Evolutionary conservation across 345 rosid genomes (phyloP).

Genomic region (Rhizophora mangle): DNA sequence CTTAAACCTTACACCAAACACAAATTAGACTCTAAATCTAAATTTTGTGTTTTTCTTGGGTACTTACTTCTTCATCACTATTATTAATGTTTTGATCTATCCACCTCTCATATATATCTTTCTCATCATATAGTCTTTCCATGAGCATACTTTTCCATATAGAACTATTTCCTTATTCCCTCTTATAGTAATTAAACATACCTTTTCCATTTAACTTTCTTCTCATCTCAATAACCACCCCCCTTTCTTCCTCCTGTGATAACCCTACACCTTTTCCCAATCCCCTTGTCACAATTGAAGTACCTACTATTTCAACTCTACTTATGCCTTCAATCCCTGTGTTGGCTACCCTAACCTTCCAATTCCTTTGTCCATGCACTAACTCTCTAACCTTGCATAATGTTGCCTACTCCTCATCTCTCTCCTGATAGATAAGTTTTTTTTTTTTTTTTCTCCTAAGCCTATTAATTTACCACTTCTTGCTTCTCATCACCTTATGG

Average conservation of each 20-base stretch:
- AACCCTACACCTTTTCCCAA: background rate
- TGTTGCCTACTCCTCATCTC: no score
- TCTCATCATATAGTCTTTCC: slow-evolving; percentile 1
- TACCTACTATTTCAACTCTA: no score
- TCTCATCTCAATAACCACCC: no score
- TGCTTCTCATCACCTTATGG: background rate
- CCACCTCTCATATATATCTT: background rate
- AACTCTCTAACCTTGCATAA: no score
- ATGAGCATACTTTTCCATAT: background rate
- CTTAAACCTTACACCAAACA: background rate
- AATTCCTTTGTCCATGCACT: no score
- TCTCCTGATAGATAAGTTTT: background rate
- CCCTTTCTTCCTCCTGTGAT: no score
- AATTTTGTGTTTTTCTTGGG: background rate
- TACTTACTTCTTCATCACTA: background rate
- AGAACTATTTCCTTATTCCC: background rate
- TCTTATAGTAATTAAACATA: background rate
- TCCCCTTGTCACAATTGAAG: rapidly evolving
- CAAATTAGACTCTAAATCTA: background rate
- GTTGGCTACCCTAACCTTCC: no score
- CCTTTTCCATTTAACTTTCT: no score
- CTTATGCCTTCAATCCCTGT: no score
- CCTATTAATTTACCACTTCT: no score
- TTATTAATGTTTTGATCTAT: background rate
- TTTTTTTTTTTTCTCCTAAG: background rate